Evolutionary conservation across 345 rosid species (phyloP), one percentile per base, ranked within the genome.

Genomic region (Eucalyptus curtisii): DNA sequence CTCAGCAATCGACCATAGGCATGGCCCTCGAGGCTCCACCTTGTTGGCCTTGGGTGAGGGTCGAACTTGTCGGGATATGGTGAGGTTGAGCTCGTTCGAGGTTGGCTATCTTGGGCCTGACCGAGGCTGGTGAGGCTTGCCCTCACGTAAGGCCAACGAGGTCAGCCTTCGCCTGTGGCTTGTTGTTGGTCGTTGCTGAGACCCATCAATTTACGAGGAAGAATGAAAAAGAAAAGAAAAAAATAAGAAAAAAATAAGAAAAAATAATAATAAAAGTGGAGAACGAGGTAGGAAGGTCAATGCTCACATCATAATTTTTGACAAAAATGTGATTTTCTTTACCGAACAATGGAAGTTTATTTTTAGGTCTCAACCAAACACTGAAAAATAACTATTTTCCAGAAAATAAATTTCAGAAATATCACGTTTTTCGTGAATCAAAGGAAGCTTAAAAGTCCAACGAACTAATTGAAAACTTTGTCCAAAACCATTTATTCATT

Each of bases 121-220:
- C 6, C 0, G 3, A 55, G 61, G 61, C 3, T 55, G 4, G 61
- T 55, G 61, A 55, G 61, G 30, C 61, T 55, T 24, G 3, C 61
- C 61, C 61, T 55, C 61, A 25, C 61, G 13, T 1, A 22, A 55
- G 30, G 61, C 30, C 30, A 55, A 25, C 6, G 0, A 55, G 61
- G 61, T 55, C 2, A 52, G 1, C 25, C 5, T 52, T 52, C 5
- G 0, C 57, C 0, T 8, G 4, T 52, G 57, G 25, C 1, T 55
- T 55, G 61, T 55, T 10, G 30, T 25, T 0, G 1, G 30, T 25
- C 0, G 6, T 55, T 55, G 61, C 30, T 4, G 1, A 55, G 61
- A 30, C 30, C 6, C 61, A 25, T 22, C 13, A 2, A 25, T 55
- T 13, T 9, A 24, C 6, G 0, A 55, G 27, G 61, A 55, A 10